Conservation (phyloP, 139 green algal genomes). For the Deuterostichococcus epilithicus region DNA sequence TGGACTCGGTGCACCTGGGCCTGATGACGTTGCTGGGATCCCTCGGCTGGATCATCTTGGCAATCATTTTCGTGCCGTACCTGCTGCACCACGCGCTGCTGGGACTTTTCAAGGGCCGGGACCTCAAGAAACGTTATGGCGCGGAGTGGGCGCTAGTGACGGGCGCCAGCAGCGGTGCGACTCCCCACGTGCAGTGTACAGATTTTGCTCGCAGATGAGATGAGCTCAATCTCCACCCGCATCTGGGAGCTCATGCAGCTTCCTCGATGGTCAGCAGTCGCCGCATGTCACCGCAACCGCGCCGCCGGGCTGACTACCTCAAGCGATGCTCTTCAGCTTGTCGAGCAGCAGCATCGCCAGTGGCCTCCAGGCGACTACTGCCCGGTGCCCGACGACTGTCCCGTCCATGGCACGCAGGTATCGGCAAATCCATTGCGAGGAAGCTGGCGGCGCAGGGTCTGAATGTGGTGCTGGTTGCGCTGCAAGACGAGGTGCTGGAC, state of each 20-base stretch:
- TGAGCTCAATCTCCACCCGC: no score
- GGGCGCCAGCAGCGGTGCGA: slow-evolving; percentile 77
- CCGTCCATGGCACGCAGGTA: slow-evolving; percentile 54
- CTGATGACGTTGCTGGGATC: not conserved
- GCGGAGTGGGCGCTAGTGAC: slow-evolving; percentile 92
- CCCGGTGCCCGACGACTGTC: no score
- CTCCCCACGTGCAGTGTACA: not conserved
- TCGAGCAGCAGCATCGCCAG: no score
- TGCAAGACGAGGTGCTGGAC: slow-evolving; percentile 75
- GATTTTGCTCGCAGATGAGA: not conserved
- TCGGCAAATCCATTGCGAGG: slow-evolving; percentile 84
- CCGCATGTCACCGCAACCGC: no score
- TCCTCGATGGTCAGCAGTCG: no score
- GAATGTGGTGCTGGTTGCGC: slow-evolving; percentile 87
- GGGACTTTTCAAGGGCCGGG: slow-evolving; percentile 66
- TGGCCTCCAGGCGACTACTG: no score
- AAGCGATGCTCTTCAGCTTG: no score
- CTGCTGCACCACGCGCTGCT: slow-evolving; percentile 61
- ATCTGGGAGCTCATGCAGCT: no score
- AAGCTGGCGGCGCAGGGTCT: slow-evolving; percentile 79
- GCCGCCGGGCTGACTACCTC: no score
- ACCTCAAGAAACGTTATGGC: slow-evolving; percentile 85
- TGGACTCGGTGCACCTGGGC: no score
- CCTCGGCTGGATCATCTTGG: not conserved
- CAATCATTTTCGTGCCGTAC: slow-evolving; percentile 51